Conservation (phyloP, 768 basidiomycete genomes). For the Symmetrospora coprosmae region DNA sequence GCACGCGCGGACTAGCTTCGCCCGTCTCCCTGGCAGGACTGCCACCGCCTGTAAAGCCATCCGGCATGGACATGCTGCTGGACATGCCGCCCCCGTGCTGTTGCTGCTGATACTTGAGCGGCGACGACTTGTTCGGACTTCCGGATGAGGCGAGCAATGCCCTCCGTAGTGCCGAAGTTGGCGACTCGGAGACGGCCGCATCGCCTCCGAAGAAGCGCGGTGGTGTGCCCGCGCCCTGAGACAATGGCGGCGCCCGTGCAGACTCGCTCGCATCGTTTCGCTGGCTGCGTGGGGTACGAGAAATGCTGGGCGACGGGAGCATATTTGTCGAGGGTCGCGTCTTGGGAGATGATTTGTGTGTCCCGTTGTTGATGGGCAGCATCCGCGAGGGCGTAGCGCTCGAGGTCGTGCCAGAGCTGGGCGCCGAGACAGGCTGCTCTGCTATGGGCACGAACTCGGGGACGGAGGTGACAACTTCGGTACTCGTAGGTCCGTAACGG, state of each 20-base stretch:
- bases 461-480: too few species aligned
- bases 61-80: slow-evolving; percentile 1
- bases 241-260: not conserved
- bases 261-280: too few species aligned
- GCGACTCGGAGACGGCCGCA: not conserved
- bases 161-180: not conserved
- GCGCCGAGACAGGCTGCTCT: too few species aligned
- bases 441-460: too few species aligned
- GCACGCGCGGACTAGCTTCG: slow-evolving; percentile 14
- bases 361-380: not conserved
- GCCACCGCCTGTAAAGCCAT: not conserved
- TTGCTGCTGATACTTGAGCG: too few species aligned
- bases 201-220: not conserved
- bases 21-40: not conserved
- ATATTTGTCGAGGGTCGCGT: slow-evolving; percentile 5
- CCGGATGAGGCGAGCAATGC: slow-evolving; percentile 1
- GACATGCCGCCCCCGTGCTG: not conserved
- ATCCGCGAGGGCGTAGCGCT: too few species aligned
- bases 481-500: too few species aligned
- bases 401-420: too few species aligned
- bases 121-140: not conserved
- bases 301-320: not conserved
- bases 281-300: too few species aligned
- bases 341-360: slow-evolving; percentile 17
- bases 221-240: not conserved